Base-by-base conservation (phyloP, 306 rosid species). In the Vigna reflexopilosa region DNA sequence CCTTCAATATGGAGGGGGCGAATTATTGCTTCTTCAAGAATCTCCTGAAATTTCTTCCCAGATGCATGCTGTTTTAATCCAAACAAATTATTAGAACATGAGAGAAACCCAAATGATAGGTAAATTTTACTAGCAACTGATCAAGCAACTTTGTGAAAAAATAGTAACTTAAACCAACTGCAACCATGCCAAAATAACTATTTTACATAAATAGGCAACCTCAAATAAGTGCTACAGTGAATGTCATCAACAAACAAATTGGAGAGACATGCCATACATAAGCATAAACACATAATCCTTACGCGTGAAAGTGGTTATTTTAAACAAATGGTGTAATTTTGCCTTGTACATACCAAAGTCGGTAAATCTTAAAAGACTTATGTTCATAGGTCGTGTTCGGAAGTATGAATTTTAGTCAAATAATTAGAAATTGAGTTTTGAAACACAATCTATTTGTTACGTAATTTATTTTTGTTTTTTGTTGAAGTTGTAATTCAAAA, bases 1-100 rank as follows among this genome's bases (percentile, higher is more conserved):
- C 99, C 98, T 84, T 93, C 94, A 62, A 96, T 69, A 38, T 87
- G 88, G 77, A 96, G 96, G 67, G 99, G 98, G 2, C 69, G 88
- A 70, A 96, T 84, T 75, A 93, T 83, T 9, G 92, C 93, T 86
- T 96, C 99, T 83, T 96, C 98, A 77, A 96, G 93, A 85, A 96
- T 90, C 79, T 96, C 96, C 85, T 90, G 91, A 79, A 96, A 88
- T 67, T 96, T 96, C 88, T 82, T 91, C 85, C 94, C 97, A 15
- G 97, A 89, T 19, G 94, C 93, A 77, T 91, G 89, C 99, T 96
- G 94, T 84, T 83, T 47, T 77, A 22, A 54, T 54, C 71, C 81
- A 80, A 84, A 82, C 49, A 70, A 71, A 82, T 76, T 47, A 72
- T 85, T 76, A 89, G 88, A 83, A 51, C 77, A 49, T 32, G 51